phyloP scores from a whole-genome alignment of 1,284 basidiomycete genomes.

The Trametes polyzona region DNA sequence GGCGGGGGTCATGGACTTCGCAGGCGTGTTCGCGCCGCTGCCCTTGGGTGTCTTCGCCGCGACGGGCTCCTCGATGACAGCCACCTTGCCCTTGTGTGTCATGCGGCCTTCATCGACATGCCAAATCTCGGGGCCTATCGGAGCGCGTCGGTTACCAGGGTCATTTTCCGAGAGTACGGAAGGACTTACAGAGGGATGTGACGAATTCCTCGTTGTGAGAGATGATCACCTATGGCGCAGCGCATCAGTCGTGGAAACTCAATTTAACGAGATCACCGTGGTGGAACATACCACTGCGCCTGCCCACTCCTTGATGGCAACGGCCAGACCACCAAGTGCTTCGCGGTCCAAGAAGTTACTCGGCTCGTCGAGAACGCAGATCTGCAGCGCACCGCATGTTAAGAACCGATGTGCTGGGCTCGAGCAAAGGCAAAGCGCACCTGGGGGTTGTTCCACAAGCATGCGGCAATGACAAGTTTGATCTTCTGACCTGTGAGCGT shows the following conservation, averaged over 20 bases:
- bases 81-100: slow-evolving; percentile 86
- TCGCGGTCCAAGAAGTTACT: slow-evolving; percentile 97
- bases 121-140: slow-evolving; percentile 79
- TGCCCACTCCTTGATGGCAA: slow-evolving; percentile 96
- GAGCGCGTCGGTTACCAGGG: slow-evolving; percentile 2
- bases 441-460: slow-evolving; percentile 95
- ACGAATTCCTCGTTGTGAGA: slow-evolving; percentile 96
- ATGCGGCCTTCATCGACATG: slow-evolving; percentile 81
- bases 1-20: slow-evolving; percentile 61
- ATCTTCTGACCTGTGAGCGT: slow-evolving; percentile 83
- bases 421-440: slow-evolving; percentile 41
- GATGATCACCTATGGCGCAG: slow-evolving; percentile 77
- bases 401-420: background rate
- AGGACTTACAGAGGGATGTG: slow-evolving; percentile 75
- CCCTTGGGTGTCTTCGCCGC: slow-evolving; percentile 65
- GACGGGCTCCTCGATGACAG: slow-evolving; percentile 81
- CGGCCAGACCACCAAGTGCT: slow-evolving; percentile 90
- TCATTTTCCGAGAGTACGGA: background rate
- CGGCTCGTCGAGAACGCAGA: slow-evolving; percentile 89
- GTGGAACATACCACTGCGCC: slow-evolving; percentile 81
- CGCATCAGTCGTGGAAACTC: slow-evolving; percentile 22
- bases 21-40: slow-evolving; percentile 71
- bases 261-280: slow-evolving; percentile 20
- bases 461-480: slow-evolving; percentile 94
- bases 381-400: slow-evolving; percentile 38